phyloP scores from a whole-genome alignment of 805 yeast species.

The Kodamaea kaohsiungensis region DNA sequence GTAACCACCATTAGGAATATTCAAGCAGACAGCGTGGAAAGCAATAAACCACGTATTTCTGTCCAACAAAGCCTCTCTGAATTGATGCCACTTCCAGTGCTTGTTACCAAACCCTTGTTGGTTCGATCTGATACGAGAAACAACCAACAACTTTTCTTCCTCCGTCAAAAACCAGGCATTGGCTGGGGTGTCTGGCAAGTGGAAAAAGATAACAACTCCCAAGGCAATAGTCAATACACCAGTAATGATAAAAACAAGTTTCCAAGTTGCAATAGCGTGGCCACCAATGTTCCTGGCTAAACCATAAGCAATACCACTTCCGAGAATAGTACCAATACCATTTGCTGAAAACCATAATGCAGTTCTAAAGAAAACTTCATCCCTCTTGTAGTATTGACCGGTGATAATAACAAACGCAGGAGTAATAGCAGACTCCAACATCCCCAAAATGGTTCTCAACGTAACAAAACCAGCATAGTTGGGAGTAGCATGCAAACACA shows the following conservation, averaged over 20 bases:
- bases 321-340: conserved; percentile 43
- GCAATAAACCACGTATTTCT: conserved; percentile 37
- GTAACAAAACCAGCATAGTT: conserved; percentile 42
- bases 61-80: conserved; percentile 37
- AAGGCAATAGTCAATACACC: conserved; percentile 59
- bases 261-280: conserved; percentile 54
- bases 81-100: conserved; percentile 38
- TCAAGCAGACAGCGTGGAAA: conserved; percentile 23
- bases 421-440: conserved; percentile 42
- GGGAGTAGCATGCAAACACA: conserved; percentile 54
- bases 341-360: conserved; percentile 39
- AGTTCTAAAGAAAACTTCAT: conserved; percentile 37
- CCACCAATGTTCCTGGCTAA: conserved; percentile 29
- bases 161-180: conserved; percentile 26
- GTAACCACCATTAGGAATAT: conserved; percentile 41
- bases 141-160: conserved; percentile 37
- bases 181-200: conserved; percentile 58
- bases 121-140: conserved; percentile 51
- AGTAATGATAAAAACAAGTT: conserved; percentile 56
- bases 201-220: conserved; percentile 48
- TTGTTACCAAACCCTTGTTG: conserved; percentile 47
- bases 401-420: conserved; percentile 41
- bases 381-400: conserved; percentile 35
- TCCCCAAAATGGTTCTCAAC: conserved; percentile 40
- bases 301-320: conserved; percentile 57